Evolutionary conservation across 2,329 filamentous ascomycete genomes (phyloP), one percentile per base, ranked within the genome.

Genomic region (Akanthomyces muscarius): DNA sequence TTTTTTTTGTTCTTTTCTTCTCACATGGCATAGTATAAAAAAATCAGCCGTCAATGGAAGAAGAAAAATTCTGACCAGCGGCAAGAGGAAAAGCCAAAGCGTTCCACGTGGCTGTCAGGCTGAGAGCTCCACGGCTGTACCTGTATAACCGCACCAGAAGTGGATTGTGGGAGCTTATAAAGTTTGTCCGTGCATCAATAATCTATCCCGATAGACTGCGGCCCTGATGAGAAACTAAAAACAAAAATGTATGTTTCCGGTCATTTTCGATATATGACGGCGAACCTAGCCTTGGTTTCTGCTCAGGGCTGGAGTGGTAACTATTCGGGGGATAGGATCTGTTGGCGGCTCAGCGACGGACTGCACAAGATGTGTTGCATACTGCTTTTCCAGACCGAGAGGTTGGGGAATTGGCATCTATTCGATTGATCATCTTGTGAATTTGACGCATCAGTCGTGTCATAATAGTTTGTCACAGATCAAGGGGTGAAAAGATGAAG

Each of bases 131-230:
- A 38, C 38, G 14, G 33, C 33, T 11, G 33, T 11, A 11, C 38
- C 33, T 36, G 10, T 36, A 36, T 38, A 36, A n/a, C 56, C 44
- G 28, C 44, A 45, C 55, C 23, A 4, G n/a, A 58, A 36, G 30
- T 48, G 42, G 55, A 28, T 30, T 21, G 55, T 38, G 30, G 11
- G 4, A n/a, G 10, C 5, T 16, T 28, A 11, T 41, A 59, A 25
- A n/a, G 56, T 59, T 50, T 59, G 33, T 33, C 14, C 16, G 21
- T 50, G 56, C 56, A 41, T 59, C 56, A 25, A 50, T 38, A 50
- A 50, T 21, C 10, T 38, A n/a, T 41, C 3, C 47, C 23, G 8
- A 8, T 23, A 48, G 23, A 10, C 2, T 36, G 8, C 45, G 16
- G 47, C 25, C 47, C 28, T 14, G 25, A 18, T 4, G 14, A 30